phyloP scores from a whole-genome alignment of 2,329 filamentous ascomycete species.

The Botrytis porri region DNA sequence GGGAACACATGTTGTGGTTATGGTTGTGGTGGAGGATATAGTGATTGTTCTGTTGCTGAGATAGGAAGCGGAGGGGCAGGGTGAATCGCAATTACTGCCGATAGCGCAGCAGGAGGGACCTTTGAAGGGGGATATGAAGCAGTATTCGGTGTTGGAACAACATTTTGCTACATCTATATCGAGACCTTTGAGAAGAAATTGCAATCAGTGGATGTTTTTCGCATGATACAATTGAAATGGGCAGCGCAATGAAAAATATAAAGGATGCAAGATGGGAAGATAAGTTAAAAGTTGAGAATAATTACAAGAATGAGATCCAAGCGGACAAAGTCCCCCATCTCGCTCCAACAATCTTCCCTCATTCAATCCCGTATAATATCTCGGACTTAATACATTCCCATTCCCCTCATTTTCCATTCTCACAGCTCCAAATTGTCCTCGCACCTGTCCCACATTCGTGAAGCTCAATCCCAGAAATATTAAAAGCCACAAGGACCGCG shows the following conservation, averaged over 20 bases:
- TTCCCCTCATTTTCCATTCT: background rate
- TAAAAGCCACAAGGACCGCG: background rate
- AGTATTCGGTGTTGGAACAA: conserved; percentile 47
- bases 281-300: background rate
- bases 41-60: conserved; percentile 37
- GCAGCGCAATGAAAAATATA: background rate
- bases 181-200: conserved; percentile 38
- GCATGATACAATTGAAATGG: background rate
- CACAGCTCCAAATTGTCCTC: conserved; percentile 8
- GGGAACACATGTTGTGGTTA: conserved; percentile 35
- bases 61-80: conserved; percentile 36
- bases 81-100: conserved; percentile 43
- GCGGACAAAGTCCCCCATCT: conserved; percentile 25
- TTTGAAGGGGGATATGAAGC: conserved; percentile 42
- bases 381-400: conserved; percentile 27
- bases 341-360: conserved; percentile 22
- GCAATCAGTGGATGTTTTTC: background rate
- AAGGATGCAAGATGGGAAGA: background rate
- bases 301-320: conserved; percentile 33
- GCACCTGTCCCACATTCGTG: background rate
- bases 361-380: conserved; percentile 29
- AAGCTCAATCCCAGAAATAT: background rate
- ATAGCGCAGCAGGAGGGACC: conserved; percentile 43
- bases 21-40: conserved; percentile 22
- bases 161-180: conserved; percentile 43